phyloP scores from a whole-genome alignment of 2,329 filamentous ascomycete species.

The Talaromyces rugulosus region DNA sequence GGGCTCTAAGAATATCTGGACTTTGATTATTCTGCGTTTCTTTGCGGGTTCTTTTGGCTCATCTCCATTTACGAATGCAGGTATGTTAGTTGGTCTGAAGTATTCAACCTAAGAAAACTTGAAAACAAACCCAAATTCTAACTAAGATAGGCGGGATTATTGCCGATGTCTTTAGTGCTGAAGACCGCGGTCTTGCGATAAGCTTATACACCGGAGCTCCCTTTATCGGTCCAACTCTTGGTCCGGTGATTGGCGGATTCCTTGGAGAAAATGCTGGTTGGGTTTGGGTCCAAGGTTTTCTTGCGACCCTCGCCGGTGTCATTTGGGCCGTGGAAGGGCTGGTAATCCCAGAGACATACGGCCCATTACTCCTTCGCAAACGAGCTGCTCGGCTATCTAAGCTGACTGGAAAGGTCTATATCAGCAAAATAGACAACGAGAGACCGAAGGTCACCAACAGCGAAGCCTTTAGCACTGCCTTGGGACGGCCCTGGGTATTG shows the following conservation, averaged over 20 bases:
- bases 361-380: conserved; percentile 3
- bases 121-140: background rate
- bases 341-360: conserved; percentile 42
- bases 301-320: conserved; percentile 44
- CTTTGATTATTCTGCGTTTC: conserved; percentile 44
- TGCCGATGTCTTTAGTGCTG: conserved; percentile 59
- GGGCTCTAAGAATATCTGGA: background rate
- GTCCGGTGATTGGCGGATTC: conserved; percentile 49
- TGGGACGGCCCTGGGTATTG: conserved; percentile 23
- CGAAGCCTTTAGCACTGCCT: conserved; percentile 25
- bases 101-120: background rate
- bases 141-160: conserved; percentile 57
- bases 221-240: conserved; percentile 54
- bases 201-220: conserved; percentile 64
- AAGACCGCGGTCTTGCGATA: conserved; percentile 56
- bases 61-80: conserved; percentile 63
- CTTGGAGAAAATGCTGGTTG: conserved; percentile 33
- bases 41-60: conserved; percentile 60
- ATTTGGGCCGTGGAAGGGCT: conserved; percentile 42
- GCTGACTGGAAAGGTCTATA: conserved; percentile 46
- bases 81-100: background rate
- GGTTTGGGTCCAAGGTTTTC: conserved; percentile 49
- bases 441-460: conserved; percentile 29
- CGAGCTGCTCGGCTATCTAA: conserved; percentile 38
- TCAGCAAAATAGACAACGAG: conserved; percentile 35